Evolutionary conservation across 1,284 basidiomycete species (phyloP).

Genomic region (Porodaedalea pini): DNA sequence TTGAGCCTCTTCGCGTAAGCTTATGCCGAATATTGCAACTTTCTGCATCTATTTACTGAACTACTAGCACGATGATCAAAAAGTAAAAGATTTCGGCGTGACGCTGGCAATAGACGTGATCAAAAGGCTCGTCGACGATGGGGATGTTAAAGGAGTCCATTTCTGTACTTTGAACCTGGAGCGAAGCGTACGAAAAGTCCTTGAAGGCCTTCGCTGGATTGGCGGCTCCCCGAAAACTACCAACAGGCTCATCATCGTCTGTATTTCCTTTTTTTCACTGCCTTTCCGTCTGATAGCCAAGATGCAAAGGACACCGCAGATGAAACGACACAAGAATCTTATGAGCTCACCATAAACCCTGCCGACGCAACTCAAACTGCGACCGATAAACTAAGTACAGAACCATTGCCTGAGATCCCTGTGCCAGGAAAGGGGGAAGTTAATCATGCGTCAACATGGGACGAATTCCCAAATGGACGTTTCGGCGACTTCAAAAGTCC

Average conservation of each 20-base stretch:
- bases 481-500: constrained; percentile 98
- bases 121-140: constrained; percentile 47
- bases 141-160: constrained; percentile 80
- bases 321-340: constrained; percentile 26
- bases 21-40: constrained; percentile 16
- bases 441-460: constrained; percentile 82
- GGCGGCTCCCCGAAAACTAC: constrained; percentile 37
- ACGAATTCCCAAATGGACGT: constrained; percentile 98
- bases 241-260: constrained; percentile 71
- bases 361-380: constrained; percentile 58
- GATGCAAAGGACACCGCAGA: constrained; percentile 14
- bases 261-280: constrained; percentile 23
- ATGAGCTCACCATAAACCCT: constrained; percentile 54
- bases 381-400: constrained; percentile 43
- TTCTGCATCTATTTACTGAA: constrained; percentile 20
- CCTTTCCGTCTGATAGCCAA: constrained; percentile 10
- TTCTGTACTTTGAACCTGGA: constrained; percentile 98
- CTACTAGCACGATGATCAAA: constrained; percentile 80
- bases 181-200: constrained; percentile 87
- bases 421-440: constrained; percentile 63
- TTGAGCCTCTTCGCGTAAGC: constrained; percentile 79
- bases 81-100: constrained; percentile 88
- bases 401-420: constrained; percentile 42
- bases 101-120: constrained; percentile 78
- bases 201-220: constrained; percentile 77